Evolutionary conservation across 139 green algal genomes (phyloP).

Genomic region (Tetradesmus obliquus): DNA sequence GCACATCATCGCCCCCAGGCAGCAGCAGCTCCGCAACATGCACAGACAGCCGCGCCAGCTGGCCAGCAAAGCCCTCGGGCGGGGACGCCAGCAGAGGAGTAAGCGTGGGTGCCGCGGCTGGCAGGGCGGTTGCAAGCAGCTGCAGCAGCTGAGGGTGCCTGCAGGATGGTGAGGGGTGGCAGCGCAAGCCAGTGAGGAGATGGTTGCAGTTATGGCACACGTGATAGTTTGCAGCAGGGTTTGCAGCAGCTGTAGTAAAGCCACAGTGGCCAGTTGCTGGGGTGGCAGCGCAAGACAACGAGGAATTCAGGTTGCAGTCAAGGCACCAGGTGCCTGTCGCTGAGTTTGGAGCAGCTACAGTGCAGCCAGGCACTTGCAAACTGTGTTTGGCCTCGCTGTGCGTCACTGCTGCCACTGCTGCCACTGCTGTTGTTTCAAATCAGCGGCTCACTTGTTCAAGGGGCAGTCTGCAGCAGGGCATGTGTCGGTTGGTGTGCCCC

Average conservation of each 20-base stretch:
- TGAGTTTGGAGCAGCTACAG: too few relatives aligned
- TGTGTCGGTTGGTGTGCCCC: neutral
- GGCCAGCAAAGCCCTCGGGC: conserved; percentile 44
- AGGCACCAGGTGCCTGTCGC: too few relatives aligned
- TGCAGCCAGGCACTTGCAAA: too few relatives aligned
- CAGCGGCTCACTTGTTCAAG: conserved; percentile 2
- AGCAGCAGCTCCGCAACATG: conserved; percentile 60
- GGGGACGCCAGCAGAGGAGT: neutral
- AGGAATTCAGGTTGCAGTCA: too few relatives aligned
- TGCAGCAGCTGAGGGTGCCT: conserved; percentile 33
- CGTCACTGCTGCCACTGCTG: neutral
- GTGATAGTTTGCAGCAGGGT: too few relatives aligned
- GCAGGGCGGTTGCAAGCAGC: conserved; percentile 20
- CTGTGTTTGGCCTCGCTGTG: too few relatives aligned
- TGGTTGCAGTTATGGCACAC: neutral
- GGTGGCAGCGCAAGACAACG: too few relatives aligned
- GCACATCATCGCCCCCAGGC: conserved; percentile 43
- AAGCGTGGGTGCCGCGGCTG: neutral
- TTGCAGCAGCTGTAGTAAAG: too few relatives aligned
- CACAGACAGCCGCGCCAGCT: conserved; percentile 49
- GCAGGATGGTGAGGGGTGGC: neutral
- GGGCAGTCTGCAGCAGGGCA: conserved; percentile 41
- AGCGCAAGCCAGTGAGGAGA: too few relatives aligned
- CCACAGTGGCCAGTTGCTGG: too few relatives aligned
- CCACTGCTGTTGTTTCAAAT: neutral